Base-by-base conservation (phyloP, 768 basidiomycete species). In the Boletus sp. region DNA sequence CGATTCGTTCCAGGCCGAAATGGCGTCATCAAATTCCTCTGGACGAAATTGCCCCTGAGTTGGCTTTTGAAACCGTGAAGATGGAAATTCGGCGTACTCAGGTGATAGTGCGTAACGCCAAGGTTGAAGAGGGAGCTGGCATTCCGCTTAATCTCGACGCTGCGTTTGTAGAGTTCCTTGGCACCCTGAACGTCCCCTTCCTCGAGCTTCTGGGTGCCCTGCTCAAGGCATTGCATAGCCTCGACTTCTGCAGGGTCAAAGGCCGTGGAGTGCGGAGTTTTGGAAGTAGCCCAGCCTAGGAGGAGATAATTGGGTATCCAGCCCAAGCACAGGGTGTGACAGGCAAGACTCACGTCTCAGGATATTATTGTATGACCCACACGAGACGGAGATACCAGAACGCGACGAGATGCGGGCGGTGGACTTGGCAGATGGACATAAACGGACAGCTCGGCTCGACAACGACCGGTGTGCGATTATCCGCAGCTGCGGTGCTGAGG, bases 1-100 rank as follows among this genome's bases (percentile, higher is more conserved):
- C 4, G 88, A 88, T 62, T 90, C 88, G 58, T 91, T 88, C 92
- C 92, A 94, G 33, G 87, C 83, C 38, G 82, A 73, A 57, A 94
- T 93, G 30, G 92, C 92, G 33, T 88, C 83, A 63, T 91, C 87
- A 68, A 85, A 94, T 67, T 93, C 88, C 82, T 93, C 91, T 94
- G 53, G 35, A 57, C 37, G 51, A 56, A 53, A 51, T 40, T 53
- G 41, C 44, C 35, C 57, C 59, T 45, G 63, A 58, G 47, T 55
- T 51, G 50, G 52, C 30, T 44, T 60, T 61, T 59, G 46, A 43
- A 41, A 45, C 46, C n/a, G 57, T 9, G 51, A 51, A 55, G 62
- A 53, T 55, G 45, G 37, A 46, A 59, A 51, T 39, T 56, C 23
- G 50, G 77, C 84, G 54, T 67, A 93, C 90, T 92, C 45, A 93